Conservation (phyloP, 176 grass and related monocot species). For the Oryza meridionalis region DNA sequence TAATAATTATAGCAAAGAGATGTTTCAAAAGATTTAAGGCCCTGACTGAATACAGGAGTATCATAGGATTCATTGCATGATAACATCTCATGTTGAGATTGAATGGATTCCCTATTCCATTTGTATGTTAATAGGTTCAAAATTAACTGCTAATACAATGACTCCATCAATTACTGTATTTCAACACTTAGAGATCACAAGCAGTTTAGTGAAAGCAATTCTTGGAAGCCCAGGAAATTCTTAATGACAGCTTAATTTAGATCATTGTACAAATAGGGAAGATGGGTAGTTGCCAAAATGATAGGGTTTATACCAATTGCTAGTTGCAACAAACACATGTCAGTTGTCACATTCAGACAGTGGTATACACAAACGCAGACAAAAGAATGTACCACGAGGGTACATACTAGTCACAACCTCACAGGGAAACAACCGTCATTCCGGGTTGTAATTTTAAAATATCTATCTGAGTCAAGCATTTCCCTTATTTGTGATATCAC, state of each 20-base stretch:
- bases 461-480: background rate
- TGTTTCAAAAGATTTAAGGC: background rate
- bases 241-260: background rate
- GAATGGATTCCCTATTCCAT: background rate
- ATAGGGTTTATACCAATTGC: background rate
- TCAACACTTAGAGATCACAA: background rate
- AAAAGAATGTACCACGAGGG: background rate
- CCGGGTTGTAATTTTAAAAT: background rate
- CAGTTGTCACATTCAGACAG: background rate
- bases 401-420: background rate
- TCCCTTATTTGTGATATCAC: background rate
- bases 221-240: background rate
- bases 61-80: background rate
- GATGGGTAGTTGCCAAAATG: background rate
- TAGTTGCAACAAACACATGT: background rate
- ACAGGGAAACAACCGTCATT: background rate
- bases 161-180: background rate
- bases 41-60: background rate
- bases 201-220: background rate
- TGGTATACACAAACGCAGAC: background rate
- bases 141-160: background rate
- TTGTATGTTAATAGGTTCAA: background rate
- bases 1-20: background rate
- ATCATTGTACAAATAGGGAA: background rate
- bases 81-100: slow-evolving; percentile 4